Evolutionary conservation across 2,329 filamentous ascomycete species (phyloP), one percentile per base, ranked within the genome.

Genomic region (Penicillium digitatum): DNA sequence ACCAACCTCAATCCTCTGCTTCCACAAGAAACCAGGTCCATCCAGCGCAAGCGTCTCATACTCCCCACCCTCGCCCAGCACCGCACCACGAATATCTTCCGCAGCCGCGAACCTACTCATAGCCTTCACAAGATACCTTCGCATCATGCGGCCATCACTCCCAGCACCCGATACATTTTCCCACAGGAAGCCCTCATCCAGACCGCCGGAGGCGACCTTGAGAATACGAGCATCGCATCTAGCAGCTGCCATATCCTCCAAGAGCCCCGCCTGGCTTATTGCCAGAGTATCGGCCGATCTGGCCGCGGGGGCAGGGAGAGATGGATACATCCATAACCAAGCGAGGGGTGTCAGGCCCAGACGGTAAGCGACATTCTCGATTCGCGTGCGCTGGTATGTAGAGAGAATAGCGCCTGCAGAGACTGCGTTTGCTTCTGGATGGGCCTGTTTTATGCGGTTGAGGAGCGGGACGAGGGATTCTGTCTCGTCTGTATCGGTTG

Each of bases 321-420:
- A 75, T 1, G 91, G 89, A 74, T 89, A 96, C 76, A 95, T 89
- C 94, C 94, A 99, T 46, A 99, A 78, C 74, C 87, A 97, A 7
- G 91, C 88, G 27, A 99, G 79, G 14, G 94, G 90, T 0, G 82
- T 82, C 12, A 99, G 81, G 2, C 88, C 88, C n/a, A 97, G 79
- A 16, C 94, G 82, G n/a, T 86, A 69, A 11, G 92, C 92, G 11
- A 97, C 87, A 55, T 89, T 93, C 76, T 99, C 94, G 47, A 99
- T 88, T n/a, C 94, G 82, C 1, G 93, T 97, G 54, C 94, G 87
- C 75, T 99, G 94, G 74, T 99, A 99, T 3, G 91, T 95, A 10
- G 90, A 95, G 35, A 97, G 76, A 58, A 99, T 96, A 20, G 94
- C 94, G 51, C 94, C 94, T 0, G 92, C 90, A 63, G 87, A 92